Conservation (phyloP, 495 filamentous ascomycete genomes). For the Aspergillus coremiiformis region DNA sequence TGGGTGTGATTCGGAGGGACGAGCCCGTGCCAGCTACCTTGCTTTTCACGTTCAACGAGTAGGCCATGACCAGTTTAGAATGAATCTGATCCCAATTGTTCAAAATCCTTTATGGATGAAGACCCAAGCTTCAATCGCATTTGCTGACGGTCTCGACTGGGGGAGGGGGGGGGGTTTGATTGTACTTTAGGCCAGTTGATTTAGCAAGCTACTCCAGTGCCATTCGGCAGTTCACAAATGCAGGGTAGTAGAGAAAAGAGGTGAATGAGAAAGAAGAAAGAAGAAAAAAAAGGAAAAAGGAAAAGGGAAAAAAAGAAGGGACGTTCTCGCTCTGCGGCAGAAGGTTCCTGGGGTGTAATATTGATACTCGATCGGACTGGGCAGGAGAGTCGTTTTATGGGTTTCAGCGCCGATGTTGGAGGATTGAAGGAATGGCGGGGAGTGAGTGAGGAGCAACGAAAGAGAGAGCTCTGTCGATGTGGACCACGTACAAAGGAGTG, state of each 20-base stretch:
- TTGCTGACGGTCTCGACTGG: slow-evolving; percentile 1
- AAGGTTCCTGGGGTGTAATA: neutral
- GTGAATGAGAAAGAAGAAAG: neutral
- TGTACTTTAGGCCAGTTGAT: neutral
- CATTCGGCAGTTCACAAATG: neutral
- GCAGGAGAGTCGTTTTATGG: neutral
- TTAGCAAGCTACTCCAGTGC: neutral
- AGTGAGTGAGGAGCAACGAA: neutral
- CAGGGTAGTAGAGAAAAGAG: neutral
- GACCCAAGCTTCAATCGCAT: slow-evolving; percentile 10
- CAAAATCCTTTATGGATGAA: slow-evolving; percentile 19
- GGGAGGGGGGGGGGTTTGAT: neutral
- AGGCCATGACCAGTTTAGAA: slow-evolving; percentile 26
- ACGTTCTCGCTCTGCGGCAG: neutral
- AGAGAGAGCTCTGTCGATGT: neutral
- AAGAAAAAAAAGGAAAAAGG: neutral
- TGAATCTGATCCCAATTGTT: slow-evolving; percentile 11
- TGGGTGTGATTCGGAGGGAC: slow-evolving; percentile 67
- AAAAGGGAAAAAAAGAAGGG: neutral
- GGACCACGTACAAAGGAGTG: slow-evolving; percentile 1
- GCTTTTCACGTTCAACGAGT: slow-evolving; percentile 30
- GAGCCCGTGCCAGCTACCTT: slow-evolving; percentile 28
- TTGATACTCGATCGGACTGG: neutral
- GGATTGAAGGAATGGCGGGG: neutral
- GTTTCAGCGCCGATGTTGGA: slow-evolving; percentile 1